Base-by-base conservation (phyloP, 2,329 filamentous ascomycete species). In the Pseudocercospora vitis region DNA sequence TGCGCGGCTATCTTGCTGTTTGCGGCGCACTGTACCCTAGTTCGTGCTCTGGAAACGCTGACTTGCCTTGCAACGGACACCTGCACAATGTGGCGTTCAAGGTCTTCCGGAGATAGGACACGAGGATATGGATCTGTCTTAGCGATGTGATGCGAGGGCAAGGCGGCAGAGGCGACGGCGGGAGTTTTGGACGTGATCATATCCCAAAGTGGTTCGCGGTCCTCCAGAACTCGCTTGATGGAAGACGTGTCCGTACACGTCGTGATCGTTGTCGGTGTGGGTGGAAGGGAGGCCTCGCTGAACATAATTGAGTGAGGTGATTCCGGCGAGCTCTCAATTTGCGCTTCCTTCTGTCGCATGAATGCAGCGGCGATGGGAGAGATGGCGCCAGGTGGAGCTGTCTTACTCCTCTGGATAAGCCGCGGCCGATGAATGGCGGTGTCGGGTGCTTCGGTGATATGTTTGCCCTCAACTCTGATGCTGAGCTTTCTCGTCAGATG, bases 41-140 rank as follows among this genome's bases (percentile, higher is more conserved):
- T 59, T 23, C 63, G 42, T 8, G 64, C 65, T 12, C 54, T 51
- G 35, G 53, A 63, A 12, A 69, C 64, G 26, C 62, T 65, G 23
- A 67, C 65, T 48, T 66, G 62, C 23, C 66, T 39, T 3, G 66
- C 66, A 2, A 69, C 64, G 9, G 55, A 57, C 7, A 69, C 65
- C 37, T 66, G 65, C 7, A 68, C 61, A 12, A 66, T 63, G 37
- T 64, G 63, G 14, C 59, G 52, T 48, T 65, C 63, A 14, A 65
- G 57, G 40, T 66, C 65, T 48, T 59, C 57, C 1, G 61, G 56
- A 21, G 58, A 57, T 45, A 57, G 60, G 52, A 65, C 53, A 2
- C 57, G 56, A 2, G 59, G 60, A 29, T 61, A 62, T 5, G 53
- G 52, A 3, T 56, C 54, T 21, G 40, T 28, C 12, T 40, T 28